Conservation (phyloP, 495 filamentous ascomycete species). For the Aspergillus wentii region DNA sequence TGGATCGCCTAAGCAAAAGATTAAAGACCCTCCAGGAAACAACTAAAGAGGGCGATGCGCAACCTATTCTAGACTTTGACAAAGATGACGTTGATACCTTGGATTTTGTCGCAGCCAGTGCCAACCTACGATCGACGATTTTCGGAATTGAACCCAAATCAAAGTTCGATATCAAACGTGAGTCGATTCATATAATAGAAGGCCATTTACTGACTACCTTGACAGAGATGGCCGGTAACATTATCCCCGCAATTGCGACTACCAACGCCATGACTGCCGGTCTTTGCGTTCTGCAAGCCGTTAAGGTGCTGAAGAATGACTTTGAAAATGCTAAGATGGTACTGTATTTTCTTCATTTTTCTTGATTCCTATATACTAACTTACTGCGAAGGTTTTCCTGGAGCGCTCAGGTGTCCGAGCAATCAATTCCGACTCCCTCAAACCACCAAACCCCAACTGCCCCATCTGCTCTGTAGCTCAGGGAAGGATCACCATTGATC, state of each 20-base stretch:
- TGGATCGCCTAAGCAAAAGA: conserved; percentile 71
- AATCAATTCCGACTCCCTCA: conserved; percentile 69
- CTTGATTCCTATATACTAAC: conserved; percentile 6
- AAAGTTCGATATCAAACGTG: conserved; percentile 92
- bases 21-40: conserved; percentile 53
- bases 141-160: conserved; percentile 86
- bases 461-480: conserved; percentile 74
- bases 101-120: conserved; percentile 88
- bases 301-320: conserved; percentile 81
- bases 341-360: not conserved
- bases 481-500: conserved; percentile 60
- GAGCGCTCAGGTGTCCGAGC: conserved; percentile 63
- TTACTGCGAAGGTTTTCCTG: conserved; percentile 60
- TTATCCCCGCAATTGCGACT: conserved; percentile 97
- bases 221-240: conserved; percentile 93
- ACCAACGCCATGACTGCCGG: conserved; percentile 96
- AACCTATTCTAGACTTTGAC: conserved; percentile 78
- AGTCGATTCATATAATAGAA: conserved; percentile 10
- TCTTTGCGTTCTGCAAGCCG: conserved; percentile 87
- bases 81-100: conserved; percentile 96
- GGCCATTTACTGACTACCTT: conserved; percentile 2
- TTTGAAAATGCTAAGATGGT: conserved; percentile 58
- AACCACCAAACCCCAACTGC: conserved; percentile 74
- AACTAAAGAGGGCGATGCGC: conserved; percentile 39
- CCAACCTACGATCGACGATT: conserved; percentile 78